phyloP scores from a whole-genome alignment of 2,329 filamentous ascomycete genomes.

The Sarocladium strictum region DNA sequence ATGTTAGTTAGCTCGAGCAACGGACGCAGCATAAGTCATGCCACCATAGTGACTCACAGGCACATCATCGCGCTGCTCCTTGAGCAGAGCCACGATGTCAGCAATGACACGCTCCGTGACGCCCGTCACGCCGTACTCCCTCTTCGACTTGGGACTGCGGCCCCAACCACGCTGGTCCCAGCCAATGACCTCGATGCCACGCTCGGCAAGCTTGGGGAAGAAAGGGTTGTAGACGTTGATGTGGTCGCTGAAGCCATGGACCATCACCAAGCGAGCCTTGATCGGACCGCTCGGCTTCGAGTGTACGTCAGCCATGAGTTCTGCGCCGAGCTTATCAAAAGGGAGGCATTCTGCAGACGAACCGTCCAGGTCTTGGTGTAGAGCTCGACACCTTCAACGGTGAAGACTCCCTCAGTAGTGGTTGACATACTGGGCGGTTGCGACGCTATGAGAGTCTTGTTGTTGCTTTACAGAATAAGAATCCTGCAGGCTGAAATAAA shows the following conservation, averaged over 20 bases:
- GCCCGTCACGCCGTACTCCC: constrained; percentile 67
- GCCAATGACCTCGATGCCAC: constrained; percentile 68
- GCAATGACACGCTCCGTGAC: constrained; percentile 65
- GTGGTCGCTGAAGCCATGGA: constrained; percentile 90
- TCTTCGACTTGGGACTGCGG: constrained; percentile 54
- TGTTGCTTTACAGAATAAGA: too few species aligned
- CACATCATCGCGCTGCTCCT: constrained; percentile 39
- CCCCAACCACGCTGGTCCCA: constrained; percentile 93
- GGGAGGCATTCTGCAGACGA: constrained; percentile 21
- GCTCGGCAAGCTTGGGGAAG: constrained; percentile 62
- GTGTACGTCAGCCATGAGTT: background rate
- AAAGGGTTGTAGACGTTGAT: constrained; percentile 70
- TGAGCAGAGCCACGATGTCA: constrained; percentile 74
- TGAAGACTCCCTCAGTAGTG: constrained; percentile 45
- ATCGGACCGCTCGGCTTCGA: constrained; percentile 46
- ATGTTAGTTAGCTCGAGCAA: constrained; percentile 12
- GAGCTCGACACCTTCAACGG: constrained; percentile 35
- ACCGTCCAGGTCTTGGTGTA: constrained; percentile 56
- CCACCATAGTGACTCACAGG: constrained; percentile 27
- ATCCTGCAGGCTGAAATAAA: too few species aligned
- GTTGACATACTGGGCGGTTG: constrained; percentile 25
- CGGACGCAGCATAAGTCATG: too few species aligned
- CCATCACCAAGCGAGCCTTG: constrained; percentile 69
- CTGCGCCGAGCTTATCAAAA: constrained; percentile 2
- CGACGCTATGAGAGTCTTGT: too few species aligned